Evolutionary conservation across 2,329 filamentous ascomycete species (phyloP), one percentile per base, ranked within the genome.

Genomic region (Neopestalotiopsis sp.): DNA sequence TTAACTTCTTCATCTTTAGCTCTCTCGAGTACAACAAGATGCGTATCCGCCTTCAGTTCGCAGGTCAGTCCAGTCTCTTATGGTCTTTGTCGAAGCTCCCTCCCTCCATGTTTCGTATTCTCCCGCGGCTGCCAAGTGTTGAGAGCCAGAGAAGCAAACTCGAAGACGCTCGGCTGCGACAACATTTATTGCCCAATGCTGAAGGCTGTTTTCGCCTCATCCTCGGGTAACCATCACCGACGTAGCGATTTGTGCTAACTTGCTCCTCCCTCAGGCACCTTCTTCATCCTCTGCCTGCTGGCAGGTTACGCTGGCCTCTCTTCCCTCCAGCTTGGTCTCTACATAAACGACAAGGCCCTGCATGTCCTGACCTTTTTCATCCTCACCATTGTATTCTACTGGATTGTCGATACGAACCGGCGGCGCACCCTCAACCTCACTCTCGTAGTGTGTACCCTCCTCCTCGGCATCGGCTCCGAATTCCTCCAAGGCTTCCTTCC

Each of bases 371-470:
- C 93, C 75, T 98, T 99, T 85, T 97, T 98, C 86, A 79, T 94
- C 73, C 88, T 99, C 66, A 97, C 95, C 17, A 81, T 93, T 72
- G 83, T 88, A 74, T 98, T 98, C 87, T 99, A 99, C 89, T 99
- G 96, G 94, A 93, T 98, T 78, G 83, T 98, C 75, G 96, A 99
- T 80, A 97, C 94, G 66, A 92, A 91, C 71, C 93, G 96, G 71
- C 91, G 95, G 65, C 93, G 95, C 74, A 92, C 90, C 24, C 85
- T 97, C 63, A 92, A 99, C 81, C 83, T 97, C 72, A 97, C 95
- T 14, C 84, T 98, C 32, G 79, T 94, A 28, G 86, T 94, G 70
- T 97, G 94, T 83, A 97, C 95, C 5, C 81, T 92, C 57, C 82
- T 80, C 30, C 86, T 95, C 2, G 91, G 91, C 61, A 82, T 94